Evolutionary conservation across 148 eudicot genomes (phyloP), one percentile per base, ranked within the genome.

Genomic region (Cornus suecica): DNA sequence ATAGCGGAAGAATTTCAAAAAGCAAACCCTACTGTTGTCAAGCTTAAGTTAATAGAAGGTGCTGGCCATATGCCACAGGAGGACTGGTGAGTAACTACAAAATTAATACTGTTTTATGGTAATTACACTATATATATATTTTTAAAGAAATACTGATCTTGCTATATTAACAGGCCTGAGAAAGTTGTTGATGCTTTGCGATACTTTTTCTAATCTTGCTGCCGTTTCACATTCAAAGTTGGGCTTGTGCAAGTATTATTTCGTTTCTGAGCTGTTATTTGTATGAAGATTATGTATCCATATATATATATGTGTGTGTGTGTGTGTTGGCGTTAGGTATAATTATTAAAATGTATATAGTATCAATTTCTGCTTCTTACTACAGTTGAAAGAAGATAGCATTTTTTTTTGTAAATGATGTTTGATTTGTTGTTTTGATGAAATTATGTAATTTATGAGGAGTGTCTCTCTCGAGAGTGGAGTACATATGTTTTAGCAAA

Each of bases 31-130:
- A 79, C 83, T 63, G 69, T 60, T 30, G 78, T 95, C 42, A 77
- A 90, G 91, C 94, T 93, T 30, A 93, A 95, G 74, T 65, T 95
- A 73, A 86, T 95, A 69, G 99, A 95, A 91, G 99, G 99, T 62
- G 99, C 99, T 32, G 99, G 99, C 84, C 99, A 95, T 78, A 95
- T 95, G 99, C 99, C 99, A 60, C 99, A 95, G 71, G 99, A 95
- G 80, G 99, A 95, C 85, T 95, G 99, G 99, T 95, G 86, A 84
- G 73, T 67, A 26, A 72, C 15, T 54, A 31, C 65, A 52, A 34
- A 34, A 32, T 24, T 24, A 45, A 67, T 73, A 58, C n/a, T n/a
- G n/a, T n/a, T 45, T 56, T 25, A 28, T 9, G 0, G 25, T 10
- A 25, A 45, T 42, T 5, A 51, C 26, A 26, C 5, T n/a, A 18